phyloP scores from a whole-genome alignment of 1,284 basidiomycete genomes.

The Malassezia slooffiae region DNA sequence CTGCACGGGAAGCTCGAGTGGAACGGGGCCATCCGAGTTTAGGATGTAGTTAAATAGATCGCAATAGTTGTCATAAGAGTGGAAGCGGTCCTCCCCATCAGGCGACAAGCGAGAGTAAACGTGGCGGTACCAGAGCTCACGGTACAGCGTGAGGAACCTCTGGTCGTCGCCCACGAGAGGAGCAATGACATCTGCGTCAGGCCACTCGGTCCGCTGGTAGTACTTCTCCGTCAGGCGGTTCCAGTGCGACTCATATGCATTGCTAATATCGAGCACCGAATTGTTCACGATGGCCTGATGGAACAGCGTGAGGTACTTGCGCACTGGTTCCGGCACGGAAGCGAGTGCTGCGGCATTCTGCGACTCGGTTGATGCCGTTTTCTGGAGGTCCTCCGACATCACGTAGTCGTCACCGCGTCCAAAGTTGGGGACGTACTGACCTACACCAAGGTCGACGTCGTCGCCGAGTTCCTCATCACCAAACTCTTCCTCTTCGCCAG shows the following conservation, averaged over 20 bases:
- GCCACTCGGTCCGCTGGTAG: constrained; percentile 90
- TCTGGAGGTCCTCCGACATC: neutral
- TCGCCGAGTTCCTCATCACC: constrained; percentile 30
- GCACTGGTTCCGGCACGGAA: constrained; percentile 40
- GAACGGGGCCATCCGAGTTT: constrained; percentile 77
- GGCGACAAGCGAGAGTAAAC: constrained; percentile 90
- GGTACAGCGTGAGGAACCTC: constrained; percentile 80
- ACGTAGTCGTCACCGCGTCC: constrained; percentile 10
- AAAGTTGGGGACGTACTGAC: constrained; percentile 16
- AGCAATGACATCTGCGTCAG: constrained; percentile 86
- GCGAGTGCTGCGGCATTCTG: constrained; percentile 36
- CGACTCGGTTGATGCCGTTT: constrained; percentile 29
- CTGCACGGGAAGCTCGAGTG: constrained; percentile 83
- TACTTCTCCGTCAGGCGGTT: constrained; percentile 91
- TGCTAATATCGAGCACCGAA: constrained; percentile 59
- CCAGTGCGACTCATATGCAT: constrained; percentile 91
- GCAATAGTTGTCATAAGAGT: constrained; percentile 98
- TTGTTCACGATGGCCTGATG: constrained; percentile 41
- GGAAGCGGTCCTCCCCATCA: constrained; percentile 92
- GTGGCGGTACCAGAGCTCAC: constrained; percentile 81
- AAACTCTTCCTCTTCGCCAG: constrained; percentile 26
- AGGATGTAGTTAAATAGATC: constrained; percentile 92
- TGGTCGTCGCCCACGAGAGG: constrained; percentile 58
- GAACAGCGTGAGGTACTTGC: constrained; percentile 44
- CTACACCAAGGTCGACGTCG: constrained; percentile 28